Evolutionary conservation across 2,329 filamentous ascomycete species (phyloP).

Genomic region (Ceratocystiopsis sp.): DNA sequence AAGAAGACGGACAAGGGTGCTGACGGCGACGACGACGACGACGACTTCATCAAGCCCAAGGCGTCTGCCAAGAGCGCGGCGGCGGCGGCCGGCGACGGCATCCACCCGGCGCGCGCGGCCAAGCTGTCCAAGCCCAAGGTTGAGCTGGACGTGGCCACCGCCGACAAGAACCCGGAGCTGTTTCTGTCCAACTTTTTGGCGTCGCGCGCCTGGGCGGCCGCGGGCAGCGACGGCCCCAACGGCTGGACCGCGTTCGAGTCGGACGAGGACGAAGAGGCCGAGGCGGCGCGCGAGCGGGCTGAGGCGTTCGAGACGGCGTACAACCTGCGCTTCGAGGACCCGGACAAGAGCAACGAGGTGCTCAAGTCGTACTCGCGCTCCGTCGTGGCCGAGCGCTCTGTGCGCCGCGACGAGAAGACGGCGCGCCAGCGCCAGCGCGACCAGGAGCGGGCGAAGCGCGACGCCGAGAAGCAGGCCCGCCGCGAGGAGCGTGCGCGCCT

Average conservation of each 20-base stretch:
- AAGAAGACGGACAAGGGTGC: slow-evolving; percentile 32
- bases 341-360: slow-evolving; percentile 71
- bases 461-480: slow-evolving; percentile 57
- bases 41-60: slow-evolving; percentile 62
- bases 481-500: slow-evolving; percentile 70
- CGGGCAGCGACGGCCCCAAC: slow-evolving; percentile 30
- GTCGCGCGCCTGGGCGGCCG: slow-evolving; percentile 68
- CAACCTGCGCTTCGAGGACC: slow-evolving; percentile 91
- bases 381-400: slow-evolving; percentile 62
- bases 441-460: slow-evolving; percentile 57
- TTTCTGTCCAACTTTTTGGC: slow-evolving; percentile 93
- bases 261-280: slow-evolving; percentile 67
- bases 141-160: slow-evolving; percentile 51
- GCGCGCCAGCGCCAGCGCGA: slow-evolving; percentile 65
- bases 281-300: slow-evolving; percentile 54
- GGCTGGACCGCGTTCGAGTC: slow-evolving; percentile 76
- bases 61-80: slow-evolving; percentile 21
- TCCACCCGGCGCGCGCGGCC: slow-evolving; percentile 38
- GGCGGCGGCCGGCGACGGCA: slow-evolving; percentile 26
- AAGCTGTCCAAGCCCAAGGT: slow-evolving; percentile 17
- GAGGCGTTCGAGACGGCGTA: slow-evolving; percentile 87
- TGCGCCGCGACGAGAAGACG: slow-evolving; percentile 67
- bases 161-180: slow-evolving; percentile 72
- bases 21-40: slow-evolving; percentile 48
- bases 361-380: slow-evolving; percentile 82